These are phyloP conservation scores for Psilocybe subaeruginosa DNA, from an alignment of 768 basidiomycete genomes.

Conservation along the genomic window DNA sequence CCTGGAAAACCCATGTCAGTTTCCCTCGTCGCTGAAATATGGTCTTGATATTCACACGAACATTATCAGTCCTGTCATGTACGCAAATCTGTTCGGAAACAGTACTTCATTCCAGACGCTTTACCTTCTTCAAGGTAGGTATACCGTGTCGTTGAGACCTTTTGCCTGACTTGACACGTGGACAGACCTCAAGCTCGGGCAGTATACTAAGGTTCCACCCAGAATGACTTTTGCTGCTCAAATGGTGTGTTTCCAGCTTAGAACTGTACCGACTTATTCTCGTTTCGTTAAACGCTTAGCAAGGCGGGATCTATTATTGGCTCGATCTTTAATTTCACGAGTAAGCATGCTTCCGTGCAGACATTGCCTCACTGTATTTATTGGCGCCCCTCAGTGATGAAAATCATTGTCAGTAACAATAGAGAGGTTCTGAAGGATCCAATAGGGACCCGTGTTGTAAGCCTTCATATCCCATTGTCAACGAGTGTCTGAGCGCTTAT, in stretches of 20 bases:
- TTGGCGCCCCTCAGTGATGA: conserved; percentile 42
- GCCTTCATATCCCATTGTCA: conserved; percentile 10
- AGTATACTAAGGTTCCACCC: conserved; percentile 68
- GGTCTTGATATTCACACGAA: not conserved
- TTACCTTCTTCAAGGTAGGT: conserved; percentile 48
- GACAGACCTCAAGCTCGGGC: conserved; percentile 69
- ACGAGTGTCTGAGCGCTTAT: not conserved
- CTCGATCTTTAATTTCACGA: conserved; percentile 54
- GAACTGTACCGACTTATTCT: not conserved
- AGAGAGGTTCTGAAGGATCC: conserved; percentile 49
- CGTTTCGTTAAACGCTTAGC: not conserved
- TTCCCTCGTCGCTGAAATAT: not conserved
- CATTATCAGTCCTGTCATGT: conserved; percentile 49
- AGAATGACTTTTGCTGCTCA: conserved; percentile 65
- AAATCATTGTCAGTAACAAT: conserved; percentile 46
- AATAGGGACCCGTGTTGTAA: conserved; percentile 47
- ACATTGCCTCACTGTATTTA: not conserved
- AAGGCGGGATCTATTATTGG: conserved; percentile 51
- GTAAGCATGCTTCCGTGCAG: conserved; percentile 24
- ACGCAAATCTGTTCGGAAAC: conserved; percentile 57
- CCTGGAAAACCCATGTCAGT: conserved; percentile 49
- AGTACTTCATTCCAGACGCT: conserved; percentile 56
- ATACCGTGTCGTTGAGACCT: not conserved
- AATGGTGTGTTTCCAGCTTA: conserved; percentile 30
- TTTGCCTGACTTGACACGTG: conserved; percentile 19